These are phyloP conservation scores for Dacryopinax primogenitus DNA, from an alignment of 768 basidiomycete genomes.

Conservation along the genomic window DNA sequence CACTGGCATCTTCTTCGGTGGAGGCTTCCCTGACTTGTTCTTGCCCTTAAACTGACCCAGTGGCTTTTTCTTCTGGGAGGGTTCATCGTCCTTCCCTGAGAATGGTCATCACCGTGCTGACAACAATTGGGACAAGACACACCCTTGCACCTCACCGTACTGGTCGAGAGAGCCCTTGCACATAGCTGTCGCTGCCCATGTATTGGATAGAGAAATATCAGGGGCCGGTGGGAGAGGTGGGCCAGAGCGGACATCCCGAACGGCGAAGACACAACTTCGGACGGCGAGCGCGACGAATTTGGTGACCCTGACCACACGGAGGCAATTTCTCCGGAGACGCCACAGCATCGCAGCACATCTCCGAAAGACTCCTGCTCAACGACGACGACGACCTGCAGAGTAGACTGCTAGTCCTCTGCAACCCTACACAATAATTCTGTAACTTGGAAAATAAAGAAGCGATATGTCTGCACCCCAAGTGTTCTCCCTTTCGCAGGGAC, in stretches of 20 bases:
- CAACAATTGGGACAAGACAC: too few relatives aligned
- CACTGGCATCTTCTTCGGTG: too few relatives aligned
- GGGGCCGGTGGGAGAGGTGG: background rate
- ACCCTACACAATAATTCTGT: background rate
- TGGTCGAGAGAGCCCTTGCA: background rate
- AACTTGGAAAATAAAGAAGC: background rate
- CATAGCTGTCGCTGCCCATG: background rate
- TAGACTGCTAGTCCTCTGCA: conserved; percentile 78
- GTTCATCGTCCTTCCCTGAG: too few relatives aligned
- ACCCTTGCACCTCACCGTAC: background rate
- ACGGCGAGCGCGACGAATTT: conserved; percentile 2
- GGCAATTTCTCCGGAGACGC: background rate
- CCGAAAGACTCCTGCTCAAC: background rate
- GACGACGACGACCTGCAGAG: conserved; percentile 29
- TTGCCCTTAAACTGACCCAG: too few relatives aligned
- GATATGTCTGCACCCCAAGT: conserved; percentile 62
- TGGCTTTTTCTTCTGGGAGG: too few relatives aligned
- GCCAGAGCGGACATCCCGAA: background rate
- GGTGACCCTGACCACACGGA: background rate
- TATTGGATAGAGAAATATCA: background rate
- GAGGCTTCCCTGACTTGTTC: too few relatives aligned
- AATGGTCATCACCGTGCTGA: too few relatives aligned
- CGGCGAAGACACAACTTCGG: background rate
- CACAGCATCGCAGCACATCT: conserved; percentile 2
- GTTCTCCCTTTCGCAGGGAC: conserved; percentile 62